Evolutionary conservation across 2,329 filamentous ascomycete species (phyloP), one percentile per base, ranked within the genome.

Genomic region (Trichoderma breve): DNA sequence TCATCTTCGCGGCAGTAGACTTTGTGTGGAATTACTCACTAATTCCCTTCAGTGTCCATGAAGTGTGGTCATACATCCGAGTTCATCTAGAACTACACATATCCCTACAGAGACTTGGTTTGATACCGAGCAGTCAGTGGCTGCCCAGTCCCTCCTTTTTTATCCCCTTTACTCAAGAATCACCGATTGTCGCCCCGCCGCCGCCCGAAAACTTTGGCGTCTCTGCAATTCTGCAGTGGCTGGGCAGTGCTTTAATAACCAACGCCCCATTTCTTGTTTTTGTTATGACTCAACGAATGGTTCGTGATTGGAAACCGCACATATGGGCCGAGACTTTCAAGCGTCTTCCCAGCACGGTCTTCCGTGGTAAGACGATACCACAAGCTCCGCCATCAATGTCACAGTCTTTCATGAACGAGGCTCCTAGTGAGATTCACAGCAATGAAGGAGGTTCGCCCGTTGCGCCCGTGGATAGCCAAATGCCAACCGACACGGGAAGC

Each of bases 21-120:
- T 18, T 43, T 36, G 53, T 36, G 53, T 15, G 12, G 36, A 26
- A 9, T 34, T 39, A 12, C 58, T 69, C 8, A 72, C 14, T 14
- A 2, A 14, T 28, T 24, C 3, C 9, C 14, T 28, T 14, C 30
- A 83, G 81, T 18, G 28, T 78, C 4, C 75, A 78, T 18, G 76
- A 80, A n/a, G 47, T 77, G 14, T 82, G 82, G 80, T 77, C 76
- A 2, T 86, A 88, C 73, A 58, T 87, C 4, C 81, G 82, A 47
- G 80, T 85, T 9, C 87, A 89, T 73, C 75, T 89, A 1, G 84
- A 88, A 66, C 77, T 88, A 5, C 88, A 84, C 73, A 80, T 84
- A n/a, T 84, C 85, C 26, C 78, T 89, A 58, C 87, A 89, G 74
- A 82, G 86, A 62, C 79, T 87, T 8, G 85, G 84, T 7, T 78